Percentiles rank a stretch among this genome's conserved stretches.
These are phyloP conservation scores for Candida incommunis DNA, from an alignment of 805 yeast species.

Conservation along the genomic window DNA sequence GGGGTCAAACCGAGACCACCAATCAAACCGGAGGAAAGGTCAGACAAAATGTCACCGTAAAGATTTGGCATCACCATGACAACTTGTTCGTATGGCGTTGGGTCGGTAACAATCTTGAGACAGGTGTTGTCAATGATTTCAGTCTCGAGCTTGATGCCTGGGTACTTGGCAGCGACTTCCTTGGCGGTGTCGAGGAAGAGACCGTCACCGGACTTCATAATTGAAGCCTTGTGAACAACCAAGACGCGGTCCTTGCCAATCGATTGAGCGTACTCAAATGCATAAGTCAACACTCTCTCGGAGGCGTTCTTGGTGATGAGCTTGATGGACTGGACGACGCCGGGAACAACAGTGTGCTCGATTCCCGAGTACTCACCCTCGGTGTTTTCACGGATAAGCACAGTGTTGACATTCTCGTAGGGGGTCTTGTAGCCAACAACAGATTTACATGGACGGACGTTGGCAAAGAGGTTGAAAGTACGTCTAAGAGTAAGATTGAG, in stretches of 20 bases:
- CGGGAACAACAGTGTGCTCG: conserved; percentile 95
- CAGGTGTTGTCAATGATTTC: conserved; percentile 96
- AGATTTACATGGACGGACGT: conserved; percentile 93
- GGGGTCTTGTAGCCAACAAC: conserved; percentile 90
- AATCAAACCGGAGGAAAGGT: conserved; percentile 90
- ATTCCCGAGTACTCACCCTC: conserved; percentile 99
- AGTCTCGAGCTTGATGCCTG: conserved; percentile 67
- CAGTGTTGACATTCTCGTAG: conserved; percentile 80
- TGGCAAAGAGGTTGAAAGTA: conserved; percentile 91
- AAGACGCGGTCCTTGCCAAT: conserved; percentile 77
- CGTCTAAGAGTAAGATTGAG: conserved; percentile 95
- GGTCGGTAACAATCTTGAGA: conserved; percentile 78
- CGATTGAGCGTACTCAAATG: conserved; percentile 88
- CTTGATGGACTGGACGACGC: conserved; percentile 96
- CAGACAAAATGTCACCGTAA: conserved; percentile 98
- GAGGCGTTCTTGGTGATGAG: conserved; percentile 93
- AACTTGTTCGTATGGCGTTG: conserved; percentile 68
- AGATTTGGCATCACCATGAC: conserved; percentile 99
- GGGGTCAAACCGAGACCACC: conserved; percentile 99
- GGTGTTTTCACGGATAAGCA: conserved; percentile 94
- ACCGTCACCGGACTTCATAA: conserved; percentile 97
- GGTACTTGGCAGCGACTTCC: conserved; percentile 82
- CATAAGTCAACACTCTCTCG: conserved; percentile 92
- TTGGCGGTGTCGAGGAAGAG: conserved; percentile 84
- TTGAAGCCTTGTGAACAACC: conserved; percentile 96